phyloP scores from a whole-genome alignment of 176 grass and related monocot species.

The Ananas comosus region DNA sequence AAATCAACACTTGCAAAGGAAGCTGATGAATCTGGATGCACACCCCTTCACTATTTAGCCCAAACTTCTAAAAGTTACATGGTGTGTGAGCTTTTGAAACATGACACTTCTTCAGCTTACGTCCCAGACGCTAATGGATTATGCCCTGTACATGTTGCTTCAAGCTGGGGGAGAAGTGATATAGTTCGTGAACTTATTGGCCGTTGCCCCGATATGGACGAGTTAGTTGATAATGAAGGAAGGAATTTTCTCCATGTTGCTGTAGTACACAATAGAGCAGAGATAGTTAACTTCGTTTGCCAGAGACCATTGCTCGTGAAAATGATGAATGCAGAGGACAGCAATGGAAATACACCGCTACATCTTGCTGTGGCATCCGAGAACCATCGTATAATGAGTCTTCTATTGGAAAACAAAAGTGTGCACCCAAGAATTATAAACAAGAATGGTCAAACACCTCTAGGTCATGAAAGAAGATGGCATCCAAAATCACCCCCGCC shows the following conservation, averaged over 20 bases:
- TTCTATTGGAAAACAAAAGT: neutral
- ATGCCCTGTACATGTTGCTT: slow-evolving; percentile 14
- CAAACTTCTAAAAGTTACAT: neutral
- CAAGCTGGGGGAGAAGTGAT: neutral
- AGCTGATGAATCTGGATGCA: neutral
- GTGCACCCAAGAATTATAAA: neutral
- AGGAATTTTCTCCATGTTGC: slow-evolving; percentile 13
- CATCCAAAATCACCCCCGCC: no score
- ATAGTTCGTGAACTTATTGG: slow-evolving; percentile 5
- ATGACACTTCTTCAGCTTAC: slow-evolving; percentile 12
- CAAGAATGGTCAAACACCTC: slow-evolving; percentile 5
- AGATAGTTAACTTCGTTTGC: no score
- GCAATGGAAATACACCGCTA: slow-evolving; percentile 13
- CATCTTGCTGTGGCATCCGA: neutral
- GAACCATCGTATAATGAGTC: neutral
- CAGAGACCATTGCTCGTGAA: neutral
- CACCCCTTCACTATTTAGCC: slow-evolving; percentile 10
- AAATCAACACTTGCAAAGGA: neutral
- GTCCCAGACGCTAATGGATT: neutral
- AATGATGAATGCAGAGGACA: slow-evolving; percentile 8
- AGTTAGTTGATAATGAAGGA: neutral
- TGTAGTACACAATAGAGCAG: no score
- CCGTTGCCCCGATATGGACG: neutral
- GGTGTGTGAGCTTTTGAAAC: neutral
- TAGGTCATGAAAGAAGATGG: no score